Evolutionary conservation across 345 rosid species (phyloP).

Genomic region (Nasturtium officinale): DNA sequence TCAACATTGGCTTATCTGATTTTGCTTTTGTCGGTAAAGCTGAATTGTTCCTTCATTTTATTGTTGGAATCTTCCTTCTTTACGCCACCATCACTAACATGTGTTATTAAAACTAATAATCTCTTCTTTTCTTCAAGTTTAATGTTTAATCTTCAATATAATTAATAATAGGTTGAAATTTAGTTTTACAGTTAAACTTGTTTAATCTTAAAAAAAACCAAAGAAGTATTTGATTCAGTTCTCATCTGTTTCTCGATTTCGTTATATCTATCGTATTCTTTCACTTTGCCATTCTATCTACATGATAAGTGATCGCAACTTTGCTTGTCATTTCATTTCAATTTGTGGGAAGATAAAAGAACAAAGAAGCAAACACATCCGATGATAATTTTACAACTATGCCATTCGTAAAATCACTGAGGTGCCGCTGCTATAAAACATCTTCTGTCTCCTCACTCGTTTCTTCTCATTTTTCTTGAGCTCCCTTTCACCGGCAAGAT

Average conservation of each 20-base stretch:
- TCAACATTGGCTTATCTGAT: constrained; percentile 14
- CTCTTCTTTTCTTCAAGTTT: not conserved
- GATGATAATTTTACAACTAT: constrained; percentile 34
- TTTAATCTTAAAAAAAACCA: not conserved
- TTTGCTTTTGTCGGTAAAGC: constrained; percentile 34
- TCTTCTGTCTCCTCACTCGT: constrained; percentile 34
- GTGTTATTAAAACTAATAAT: not conserved
- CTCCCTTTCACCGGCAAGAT: constrained; percentile 73
- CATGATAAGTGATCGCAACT: not conserved
- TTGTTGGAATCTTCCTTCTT: constrained; percentile 34
- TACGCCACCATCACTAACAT: constrained; percentile 31
- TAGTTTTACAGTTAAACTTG: not conserved
- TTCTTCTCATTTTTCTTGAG: constrained; percentile 53
- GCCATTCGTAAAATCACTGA: constrained; percentile 17
- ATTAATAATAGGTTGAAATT: not conserved
- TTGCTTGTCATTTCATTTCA: not conserved
- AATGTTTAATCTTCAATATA: not conserved
- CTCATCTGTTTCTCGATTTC: not conserved
- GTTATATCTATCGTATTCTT: no score
- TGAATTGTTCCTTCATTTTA: constrained; percentile 23
- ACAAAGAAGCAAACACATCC: constrained; percentile 26
- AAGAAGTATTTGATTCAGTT: not conserved
- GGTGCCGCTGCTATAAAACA: constrained; percentile 29
- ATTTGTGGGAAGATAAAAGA: not conserved
- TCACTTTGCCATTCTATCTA: constrained; percentile 9